Conservation (phyloP, 2,329 filamentous ascomycete species). For the Fusarium incarnatum region DNA sequence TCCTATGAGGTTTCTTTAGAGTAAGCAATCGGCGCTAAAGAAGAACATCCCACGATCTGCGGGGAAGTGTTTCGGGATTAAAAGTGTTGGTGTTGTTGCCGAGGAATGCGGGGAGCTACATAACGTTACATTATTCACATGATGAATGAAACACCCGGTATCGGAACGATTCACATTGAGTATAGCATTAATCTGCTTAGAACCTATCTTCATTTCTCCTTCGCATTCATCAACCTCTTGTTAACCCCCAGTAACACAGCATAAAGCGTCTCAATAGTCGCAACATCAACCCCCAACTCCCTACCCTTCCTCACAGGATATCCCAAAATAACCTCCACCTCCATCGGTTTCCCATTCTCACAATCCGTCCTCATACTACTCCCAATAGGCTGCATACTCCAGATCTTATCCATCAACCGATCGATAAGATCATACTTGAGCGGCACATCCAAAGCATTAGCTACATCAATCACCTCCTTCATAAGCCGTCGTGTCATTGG, state of each 20-base stretch:
- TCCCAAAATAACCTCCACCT: slow-evolving; percentile 72
- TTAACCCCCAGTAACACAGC: slow-evolving; percentile 51
- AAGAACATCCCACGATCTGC: slow-evolving; percentile 20
- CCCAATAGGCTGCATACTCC: slow-evolving; percentile 57
- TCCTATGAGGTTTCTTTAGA: background rate
- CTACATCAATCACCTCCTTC: slow-evolving; percentile 66
- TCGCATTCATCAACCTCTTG: slow-evolving; percentile 1
- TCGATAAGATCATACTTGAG: slow-evolving; percentile 60
- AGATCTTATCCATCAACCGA: slow-evolving; percentile 60
- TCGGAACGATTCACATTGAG: background rate
- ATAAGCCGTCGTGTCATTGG: slow-evolving; percentile 63
- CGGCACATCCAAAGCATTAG: slow-evolving; percentile 62
- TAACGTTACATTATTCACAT: background rate
- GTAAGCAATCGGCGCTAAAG: slow-evolving; percentile 21
- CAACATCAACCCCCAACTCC: slow-evolving; percentile 65
- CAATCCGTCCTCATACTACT: slow-evolving; percentile 70
- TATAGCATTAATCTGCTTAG: background rate
- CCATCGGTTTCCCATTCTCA: slow-evolving; percentile 67
- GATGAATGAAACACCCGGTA: background rate
- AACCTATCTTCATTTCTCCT: background rate
- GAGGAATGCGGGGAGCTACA: background rate
- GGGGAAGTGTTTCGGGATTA: slow-evolving; percentile 1
- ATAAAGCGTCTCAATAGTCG: slow-evolving; percentile 59
- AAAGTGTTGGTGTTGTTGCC: background rate
- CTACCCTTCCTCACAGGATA: slow-evolving; percentile 68